Evolutionary conservation across 345 rosid species (phyloP), one percentile per base, ranked within the genome.

Genomic region (Eucalyptus curtisii): DNA sequence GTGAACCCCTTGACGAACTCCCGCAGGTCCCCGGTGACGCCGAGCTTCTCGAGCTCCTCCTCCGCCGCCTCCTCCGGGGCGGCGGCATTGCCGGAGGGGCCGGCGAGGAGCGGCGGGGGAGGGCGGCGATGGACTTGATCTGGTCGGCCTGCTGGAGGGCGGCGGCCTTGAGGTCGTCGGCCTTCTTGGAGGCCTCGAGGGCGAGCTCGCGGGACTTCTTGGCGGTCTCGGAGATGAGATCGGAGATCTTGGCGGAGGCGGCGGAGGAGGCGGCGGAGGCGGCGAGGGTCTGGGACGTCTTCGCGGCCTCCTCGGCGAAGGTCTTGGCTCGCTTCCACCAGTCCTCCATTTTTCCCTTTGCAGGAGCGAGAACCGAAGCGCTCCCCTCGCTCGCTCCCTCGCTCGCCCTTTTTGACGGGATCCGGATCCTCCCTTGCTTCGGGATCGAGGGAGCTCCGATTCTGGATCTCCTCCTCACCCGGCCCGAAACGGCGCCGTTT

Each of bases 111-210:
- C 45, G 98, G 95, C 40, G 97, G 91, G 76, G 96, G 79, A 96
- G 93, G 57, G 94, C 98, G 82, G 98, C 89, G 86, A 97, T 91
- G 87, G 99, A 95, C 92, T 96, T 96, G 86, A 96, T 92, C 94
- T 95, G 99, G 92, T 97, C 99, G 84, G 99, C 99, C 86, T 97
- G 99, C 79, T 95, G 94, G 87, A 96, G 90, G 52, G 99, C 98
- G 44, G 95, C 97, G 90, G 90, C 87, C 89, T 93, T 96, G 87
- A 97, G 87, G 90, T 93, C 92, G 87, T 95, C 96, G 88, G 95
- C 97, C 86, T 92, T 96, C 94, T 95, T 96, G 79, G 99, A 95
- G 37, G 99, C 99, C 89, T 97, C 99, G 27, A 95, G 87, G n/a
- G 99, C 98, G 86, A 97, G 92, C 64, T 96, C 98, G 86, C 96